Conservation (phyloP, 2,329 filamentous ascomycete species). For the Diaporthe citri region DNA sequence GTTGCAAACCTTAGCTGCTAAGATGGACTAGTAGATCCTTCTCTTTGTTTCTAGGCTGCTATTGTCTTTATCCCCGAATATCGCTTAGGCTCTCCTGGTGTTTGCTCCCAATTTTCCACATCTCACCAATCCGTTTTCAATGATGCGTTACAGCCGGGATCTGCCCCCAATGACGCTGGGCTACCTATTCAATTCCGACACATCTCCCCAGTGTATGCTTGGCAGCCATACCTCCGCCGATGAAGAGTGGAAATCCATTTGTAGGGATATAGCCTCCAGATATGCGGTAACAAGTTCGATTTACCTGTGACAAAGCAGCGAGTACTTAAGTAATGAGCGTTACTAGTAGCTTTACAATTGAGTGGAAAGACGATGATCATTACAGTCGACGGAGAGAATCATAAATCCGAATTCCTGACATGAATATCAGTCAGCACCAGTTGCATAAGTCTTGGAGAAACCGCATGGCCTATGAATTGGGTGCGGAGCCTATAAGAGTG, state of each 20-base stretch:
- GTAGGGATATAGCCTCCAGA: not conserved
- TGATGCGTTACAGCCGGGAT: not conserved
- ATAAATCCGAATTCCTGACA: conserved; percentile 15
- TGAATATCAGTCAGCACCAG: not conserved
- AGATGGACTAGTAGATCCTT: too few species aligned
- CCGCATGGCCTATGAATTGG: not conserved
- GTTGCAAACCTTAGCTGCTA: too few species aligned
- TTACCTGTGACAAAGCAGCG: not conserved
- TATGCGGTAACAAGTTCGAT: not conserved
- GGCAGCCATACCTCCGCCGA: not conserved
- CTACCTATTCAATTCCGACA: not conserved
- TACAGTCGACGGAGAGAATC: not conserved
- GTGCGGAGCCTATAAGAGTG: conserved; percentile 14
- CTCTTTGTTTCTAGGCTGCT: too few species aligned
- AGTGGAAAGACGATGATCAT: not conserved
- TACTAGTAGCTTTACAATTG: not conserved
- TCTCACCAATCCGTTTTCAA: too few species aligned
- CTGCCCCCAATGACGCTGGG: not conserved
- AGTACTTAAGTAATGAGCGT: not conserved
- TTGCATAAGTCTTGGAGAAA: conserved; percentile 7
- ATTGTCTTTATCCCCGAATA: not conserved
- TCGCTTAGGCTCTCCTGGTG: not conserved
- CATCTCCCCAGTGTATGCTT: not conserved
- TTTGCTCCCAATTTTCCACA: not conserved
- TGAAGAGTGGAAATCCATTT: not conserved